Evolutionary conservation across 331 rosid genomes (phyloP).

Genomic region (Erythrophleum ivorense): DNA sequence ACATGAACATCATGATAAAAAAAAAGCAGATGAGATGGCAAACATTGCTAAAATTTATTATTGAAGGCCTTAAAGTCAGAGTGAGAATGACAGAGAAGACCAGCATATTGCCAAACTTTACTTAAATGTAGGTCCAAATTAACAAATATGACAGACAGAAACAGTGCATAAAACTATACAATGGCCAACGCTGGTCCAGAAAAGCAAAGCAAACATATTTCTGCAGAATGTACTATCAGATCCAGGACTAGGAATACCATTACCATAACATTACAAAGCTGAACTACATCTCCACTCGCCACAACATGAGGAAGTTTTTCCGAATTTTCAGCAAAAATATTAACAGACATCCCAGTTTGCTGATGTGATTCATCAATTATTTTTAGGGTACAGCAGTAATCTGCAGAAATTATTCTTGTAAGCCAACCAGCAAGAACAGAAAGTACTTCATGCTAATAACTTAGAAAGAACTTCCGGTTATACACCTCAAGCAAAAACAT

Average conservation of each 20-base stretch:
- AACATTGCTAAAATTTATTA: neutral
- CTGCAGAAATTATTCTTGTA: conserved; percentile 53
- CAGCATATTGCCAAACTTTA: neutral
- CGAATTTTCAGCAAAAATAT: conserved; percentile 52
- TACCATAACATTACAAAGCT: conserved; percentile 61
- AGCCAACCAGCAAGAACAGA: conserved; percentile 20
- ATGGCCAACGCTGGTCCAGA: neutral
- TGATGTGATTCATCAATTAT: conserved; percentile 60
- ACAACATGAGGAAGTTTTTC: conserved; percentile 57
- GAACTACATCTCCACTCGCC: conserved; percentile 67
- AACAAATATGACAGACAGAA: conserved; percentile 1
- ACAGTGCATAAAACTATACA: neutral
- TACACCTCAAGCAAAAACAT: neutral
- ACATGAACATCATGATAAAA: neutral
- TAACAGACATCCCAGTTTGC: conserved; percentile 50
- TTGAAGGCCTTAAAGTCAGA: neutral
- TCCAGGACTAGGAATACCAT: conserved; percentile 43
- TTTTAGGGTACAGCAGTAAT: conserved; percentile 56
- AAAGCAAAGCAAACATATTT: conserved; percentile 20
- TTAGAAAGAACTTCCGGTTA: conserved; percentile 1
- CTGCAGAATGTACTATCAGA: neutral
- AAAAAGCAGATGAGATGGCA: neutral
- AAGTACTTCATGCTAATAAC: conserved; percentile 1
- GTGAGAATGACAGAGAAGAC: neutral
- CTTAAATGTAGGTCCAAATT: neutral